Evolutionary conservation across 192 early-diverging fungal species (phyloP).

Genomic region (Allomyces macrogynus): DNA sequence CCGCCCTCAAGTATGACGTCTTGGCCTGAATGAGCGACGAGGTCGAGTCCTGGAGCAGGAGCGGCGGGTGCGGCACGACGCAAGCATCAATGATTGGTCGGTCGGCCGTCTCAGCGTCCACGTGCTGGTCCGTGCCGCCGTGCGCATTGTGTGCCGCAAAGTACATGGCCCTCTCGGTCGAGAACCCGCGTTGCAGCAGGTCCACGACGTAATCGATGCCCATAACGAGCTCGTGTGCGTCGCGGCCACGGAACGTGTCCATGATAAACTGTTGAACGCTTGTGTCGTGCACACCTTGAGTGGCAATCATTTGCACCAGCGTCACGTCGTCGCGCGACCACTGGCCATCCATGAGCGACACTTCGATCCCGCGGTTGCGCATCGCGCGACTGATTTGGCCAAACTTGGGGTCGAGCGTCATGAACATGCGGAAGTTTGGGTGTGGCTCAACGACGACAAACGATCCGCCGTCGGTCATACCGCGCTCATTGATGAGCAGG

Average conservation of each 20-base stretch:
- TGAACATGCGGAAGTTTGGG: slow-evolving; percentile 79
- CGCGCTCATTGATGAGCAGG: slow-evolving; percentile 74
- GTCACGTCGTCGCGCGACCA: slow-evolving; percentile 19
- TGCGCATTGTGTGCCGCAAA: no score
- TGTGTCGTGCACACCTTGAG: background rate
- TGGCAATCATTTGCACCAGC: no score
- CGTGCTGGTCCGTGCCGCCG: no score
- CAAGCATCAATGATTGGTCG: no score
- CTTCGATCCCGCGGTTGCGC: slow-evolving; percentile 94
- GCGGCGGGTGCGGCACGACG: background rate
- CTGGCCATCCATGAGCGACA: slow-evolving; percentile 37
- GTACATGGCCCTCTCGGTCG: background rate
- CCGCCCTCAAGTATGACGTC: background rate
- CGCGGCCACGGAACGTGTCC: background rate
- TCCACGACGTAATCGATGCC: background rate
- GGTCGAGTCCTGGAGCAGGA: background rate
- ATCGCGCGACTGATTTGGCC: slow-evolving; percentile 93
- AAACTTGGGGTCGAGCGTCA: slow-evolving; percentile 78
- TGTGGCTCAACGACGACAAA: slow-evolving; percentile 65
- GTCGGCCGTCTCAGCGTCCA: no score
- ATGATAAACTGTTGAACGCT: background rate
- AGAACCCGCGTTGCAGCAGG: background rate
- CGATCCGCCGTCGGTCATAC: slow-evolving; percentile 54
- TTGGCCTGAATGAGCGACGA: background rate
- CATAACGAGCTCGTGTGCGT: background rate